phyloP scores from a whole-genome alignment of 2,329 filamentous ascomycete genomes.

The Colletotrichum lentis region DNA sequence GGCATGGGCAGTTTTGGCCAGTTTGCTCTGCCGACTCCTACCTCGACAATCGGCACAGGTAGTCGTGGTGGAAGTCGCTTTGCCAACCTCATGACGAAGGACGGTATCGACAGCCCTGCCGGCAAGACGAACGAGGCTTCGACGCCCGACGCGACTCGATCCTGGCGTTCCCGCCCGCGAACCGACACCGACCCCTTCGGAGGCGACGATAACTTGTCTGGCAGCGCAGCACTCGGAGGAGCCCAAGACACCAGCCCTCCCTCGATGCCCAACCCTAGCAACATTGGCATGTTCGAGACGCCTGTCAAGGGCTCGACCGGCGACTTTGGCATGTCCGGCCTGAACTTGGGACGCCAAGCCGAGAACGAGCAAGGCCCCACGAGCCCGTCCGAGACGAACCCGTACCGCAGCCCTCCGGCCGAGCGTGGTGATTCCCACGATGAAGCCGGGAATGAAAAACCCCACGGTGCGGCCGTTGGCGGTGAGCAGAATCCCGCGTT shows the following conservation, averaged over 20 bases:
- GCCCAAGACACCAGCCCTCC: constrained; percentile 72
- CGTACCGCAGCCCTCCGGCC: constrained; percentile 88
- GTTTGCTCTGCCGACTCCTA: constrained; percentile 74
- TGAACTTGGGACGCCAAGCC: constrained; percentile 65
- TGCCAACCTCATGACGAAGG: constrained; percentile 84
- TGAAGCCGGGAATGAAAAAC: constrained; percentile 57
- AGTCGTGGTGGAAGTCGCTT: constrained; percentile 82
- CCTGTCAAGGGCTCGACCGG: constrained; percentile 62
- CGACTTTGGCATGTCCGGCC: constrained; percentile 70
- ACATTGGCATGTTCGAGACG: constrained; percentile 59
- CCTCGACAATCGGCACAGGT: constrained; percentile 64
- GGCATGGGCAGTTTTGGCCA: constrained; percentile 89
- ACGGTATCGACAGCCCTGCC: constrained; percentile 71
- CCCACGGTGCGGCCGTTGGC: constrained; percentile 60
- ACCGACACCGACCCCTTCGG: constrained; percentile 81
- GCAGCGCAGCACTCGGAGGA: constrained; percentile 77
- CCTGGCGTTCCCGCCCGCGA: constrained; percentile 68
- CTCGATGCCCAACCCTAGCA: constrained; percentile 46
- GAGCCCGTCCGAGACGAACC: constrained; percentile 95
- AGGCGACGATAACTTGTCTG: constrained; percentile 71
- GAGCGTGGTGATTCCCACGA: constrained; percentile 73
- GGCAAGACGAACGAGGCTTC: constrained; percentile 58
- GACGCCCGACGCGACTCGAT: constrained; percentile 50
- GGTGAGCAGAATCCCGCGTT: constrained; percentile 60
- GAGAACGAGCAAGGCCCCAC: constrained; percentile 73